A percentile compares a stretch with the other conserved stretches of the same genome.
These are phyloP conservation scores for Fusarium multiceps DNA, from an alignment of 2,329 filamentous ascomycete species.

Conservation along the genomic window DNA sequence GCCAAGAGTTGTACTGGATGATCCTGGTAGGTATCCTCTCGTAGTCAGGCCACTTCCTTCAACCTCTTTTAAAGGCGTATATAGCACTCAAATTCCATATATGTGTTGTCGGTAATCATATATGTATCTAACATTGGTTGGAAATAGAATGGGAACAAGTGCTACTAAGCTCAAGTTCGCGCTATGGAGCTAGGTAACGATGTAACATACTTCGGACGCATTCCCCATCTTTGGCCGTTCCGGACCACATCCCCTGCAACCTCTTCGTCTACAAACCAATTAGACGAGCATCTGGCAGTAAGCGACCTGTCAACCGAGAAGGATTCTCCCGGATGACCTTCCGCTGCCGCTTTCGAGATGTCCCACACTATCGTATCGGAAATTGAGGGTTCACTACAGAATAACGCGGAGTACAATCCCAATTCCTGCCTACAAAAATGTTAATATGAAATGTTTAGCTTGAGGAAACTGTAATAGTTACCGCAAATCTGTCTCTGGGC, in stretches of 20 bases:
- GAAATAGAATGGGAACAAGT: not conserved
- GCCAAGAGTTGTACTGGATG: not conserved
- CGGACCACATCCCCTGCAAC: not conserved
- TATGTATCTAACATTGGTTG: too few species aligned
- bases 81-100: too few species aligned
- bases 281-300: not conserved
- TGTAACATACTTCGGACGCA: not conserved
- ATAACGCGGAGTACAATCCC: too few species aligned
- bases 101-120: too few species aligned
- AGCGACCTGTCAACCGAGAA: not conserved
- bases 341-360: too few species aligned
- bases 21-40: too few species aligned
- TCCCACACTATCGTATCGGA: too few species aligned
- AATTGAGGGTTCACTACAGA: too few species aligned
- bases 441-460: not conserved
- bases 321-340: not conserved
- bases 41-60: too few species aligned
- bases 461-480: not conserved
- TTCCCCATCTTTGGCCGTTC: not conserved
- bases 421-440: not conserved
- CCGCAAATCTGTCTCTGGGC: rapidly evolving
- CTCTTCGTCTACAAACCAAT: not conserved
- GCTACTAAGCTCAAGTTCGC: rapidly evolving
- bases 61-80: too few species aligned
- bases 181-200: not conserved